Evolutionary conservation across 352 stramenopile genomes (phyloP), one percentile per base, ranked within the genome.

Genomic region (Phytophthora litchii): DNA sequence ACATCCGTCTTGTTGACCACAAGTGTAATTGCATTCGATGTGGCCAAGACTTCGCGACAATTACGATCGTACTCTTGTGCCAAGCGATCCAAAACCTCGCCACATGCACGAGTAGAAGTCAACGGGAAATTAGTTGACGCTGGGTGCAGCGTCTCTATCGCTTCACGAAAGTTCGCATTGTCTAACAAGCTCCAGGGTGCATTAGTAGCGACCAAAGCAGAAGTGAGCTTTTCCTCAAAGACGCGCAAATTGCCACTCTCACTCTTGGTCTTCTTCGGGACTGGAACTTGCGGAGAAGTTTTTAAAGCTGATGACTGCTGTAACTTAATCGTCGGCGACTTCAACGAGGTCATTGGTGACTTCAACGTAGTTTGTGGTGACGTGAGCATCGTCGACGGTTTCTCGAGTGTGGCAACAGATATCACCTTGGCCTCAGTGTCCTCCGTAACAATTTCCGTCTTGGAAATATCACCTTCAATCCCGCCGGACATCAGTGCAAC

Each of bases 201-300:
- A 6, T 56, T 54, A 0, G 47, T 62, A 1, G 61, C 40, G 23
- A 78, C 46, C 35, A 78, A n/a, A 25, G 70, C 70, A 21, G 49
- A 46, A 12, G 70, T 73, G 14, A 78, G 44, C 37, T 78, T 67
- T 2, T 78, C 62, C 16, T 78, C 70, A 32, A 73, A 65, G 0
- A 14, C 37, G 8, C 14, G 50, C 11, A 67, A 32, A 49, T 70
- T 32, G 6, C 3, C 23, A 57, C 13, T 27, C 3, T 57, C 31
- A 42, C 8, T 5, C 14, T 55, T 41, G 4, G 3, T 53, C 3
- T 19, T 19, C 42, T 45, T 45, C 0, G 29, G 12, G 0, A 21
- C 19, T 16, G 36, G 14, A 14, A 5, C 11, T 27, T 19, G 6
- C 19, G 16, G 10, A 40, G 43, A 38, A 21, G 35, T 35, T 31